These are phyloP conservation scores for Saccharomyces uvarum DNA, from an alignment of 1,139 yeast genomes.

Conservation along the genomic window DNA sequence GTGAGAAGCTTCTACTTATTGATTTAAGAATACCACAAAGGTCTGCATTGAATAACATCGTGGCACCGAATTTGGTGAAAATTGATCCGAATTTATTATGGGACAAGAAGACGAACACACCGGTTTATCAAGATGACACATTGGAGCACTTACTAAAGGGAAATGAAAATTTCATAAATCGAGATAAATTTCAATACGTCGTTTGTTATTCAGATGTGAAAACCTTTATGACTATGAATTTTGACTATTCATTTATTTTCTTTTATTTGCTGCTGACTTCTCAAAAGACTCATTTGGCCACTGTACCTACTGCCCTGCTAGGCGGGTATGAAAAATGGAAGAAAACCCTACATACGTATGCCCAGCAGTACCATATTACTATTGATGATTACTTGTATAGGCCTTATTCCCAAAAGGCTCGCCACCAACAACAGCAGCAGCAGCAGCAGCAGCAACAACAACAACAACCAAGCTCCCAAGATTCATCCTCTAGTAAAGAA, in stretches of 20 bases:
- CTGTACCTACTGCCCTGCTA: conserved; percentile 24
- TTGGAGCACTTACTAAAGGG: conserved; percentile 37
- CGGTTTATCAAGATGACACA: conserved; percentile 34
- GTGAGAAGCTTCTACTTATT: conserved; percentile 37
- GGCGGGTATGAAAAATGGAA: conserved; percentile 34
- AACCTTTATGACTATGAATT: conserved; percentile 31
- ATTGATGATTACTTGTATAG: conserved; percentile 20
- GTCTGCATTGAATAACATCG: conserved; percentile 48
- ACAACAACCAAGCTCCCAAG: conserved; percentile 1
- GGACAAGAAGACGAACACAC: conserved; percentile 20
- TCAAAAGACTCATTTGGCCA: conserved; percentile 10
- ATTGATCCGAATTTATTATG: conserved; percentile 48
- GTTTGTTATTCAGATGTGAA: conserved; percentile 44
- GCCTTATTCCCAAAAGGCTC: conserved; percentile 12
- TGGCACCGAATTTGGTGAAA: conserved; percentile 42
- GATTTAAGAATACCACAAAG: conserved; percentile 50
- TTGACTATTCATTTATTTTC: conserved; percentile 29
- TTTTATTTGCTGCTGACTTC: conserved; percentile 25
- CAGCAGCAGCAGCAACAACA: conserved; percentile 4
- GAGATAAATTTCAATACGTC: conserved; percentile 46
- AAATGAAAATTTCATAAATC: conserved; percentile 35
- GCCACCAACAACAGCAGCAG: conserved; percentile 6
- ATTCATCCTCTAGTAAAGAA: background rate
- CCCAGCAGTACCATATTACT: conserved; percentile 16
- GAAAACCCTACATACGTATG: conserved; percentile 18